A percentile compares a stretch with the other conserved stretches of the same genome.
Evolutionary conservation across 2,329 filamentous ascomycete species (phyloP).

Genomic region (Lecanicillium sp.): DNA sequence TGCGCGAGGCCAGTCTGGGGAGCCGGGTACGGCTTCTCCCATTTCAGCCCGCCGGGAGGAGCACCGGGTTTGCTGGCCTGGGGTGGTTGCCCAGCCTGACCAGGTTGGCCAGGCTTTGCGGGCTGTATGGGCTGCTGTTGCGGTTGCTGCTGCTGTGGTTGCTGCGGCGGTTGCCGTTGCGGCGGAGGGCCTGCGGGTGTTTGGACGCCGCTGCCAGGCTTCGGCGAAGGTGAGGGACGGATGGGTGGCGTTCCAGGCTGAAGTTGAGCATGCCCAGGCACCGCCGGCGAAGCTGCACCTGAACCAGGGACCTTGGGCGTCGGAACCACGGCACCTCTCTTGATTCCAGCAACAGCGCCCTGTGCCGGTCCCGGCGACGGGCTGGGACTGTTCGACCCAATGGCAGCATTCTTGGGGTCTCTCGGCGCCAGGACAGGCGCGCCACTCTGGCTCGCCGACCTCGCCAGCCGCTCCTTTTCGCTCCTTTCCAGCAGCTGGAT

Average conservation of each 20-base stretch:
- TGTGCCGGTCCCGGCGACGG: conserved; percentile 20
- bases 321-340: conserved; percentile 27
- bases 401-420: conserved; percentile 24
- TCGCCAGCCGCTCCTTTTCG: conserved; percentile 32
- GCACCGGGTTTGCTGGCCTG: conserved; percentile 25
- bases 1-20: conserved; percentile 22
- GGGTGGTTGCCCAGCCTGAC: no score
- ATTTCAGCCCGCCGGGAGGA: conserved; percentile 28
- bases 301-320: conserved; percentile 28
- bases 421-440: conserved; percentile 28
- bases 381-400: conserved; percentile 20
- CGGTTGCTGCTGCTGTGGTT: conserved; percentile 26
- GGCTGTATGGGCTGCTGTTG: conserved; percentile 26
- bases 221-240: conserved; percentile 25
- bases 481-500: conserved; percentile 59
- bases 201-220: conserved; percentile 27
- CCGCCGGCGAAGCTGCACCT: conserved; percentile 19
- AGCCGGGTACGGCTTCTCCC: conserved; percentile 38
- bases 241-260: conserved; percentile 23
- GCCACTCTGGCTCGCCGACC: conserved; percentile 29
- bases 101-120: neutral
- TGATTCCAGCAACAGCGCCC: conserved; percentile 19
- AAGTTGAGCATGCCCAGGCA: conserved; percentile 25
- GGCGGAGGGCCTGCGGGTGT: conserved; percentile 27
- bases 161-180: conserved; percentile 23